Base-by-base conservation (phyloP, 345 rosid genomes). In the Boechera stricta region DNA sequence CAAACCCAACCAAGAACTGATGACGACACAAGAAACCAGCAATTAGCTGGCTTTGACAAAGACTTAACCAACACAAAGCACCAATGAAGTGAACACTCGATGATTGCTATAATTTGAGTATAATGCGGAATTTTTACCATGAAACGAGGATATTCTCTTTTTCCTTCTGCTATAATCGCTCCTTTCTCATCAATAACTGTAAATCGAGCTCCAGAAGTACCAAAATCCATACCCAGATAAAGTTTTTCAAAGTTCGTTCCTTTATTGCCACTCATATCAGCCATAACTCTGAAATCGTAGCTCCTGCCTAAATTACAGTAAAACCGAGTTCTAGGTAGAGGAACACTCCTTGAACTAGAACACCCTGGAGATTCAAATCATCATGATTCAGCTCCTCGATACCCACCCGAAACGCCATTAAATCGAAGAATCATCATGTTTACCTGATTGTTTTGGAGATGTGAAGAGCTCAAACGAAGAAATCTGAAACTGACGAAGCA, bases 191-290 rank as follows among this genome's bases (percentile, higher is more conserved):
- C 92, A 62, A 94, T 90, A 31, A 94, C 78, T 49, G 90, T 88
- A 72, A 69, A 94, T 72, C 97, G 82, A 67, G 95, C 97, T 53
- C 97, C 98, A 10, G 98, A 94, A 2, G 98, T 94, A 33, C 98
- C 97, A 77, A 94, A 94, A 69, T 94, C 98, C 97, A 94, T 85
- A 28, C 98, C 98, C 18, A 94, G 84, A 77, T 85, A 91, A 35
- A 90, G 92, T 77, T 83, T 71, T 15, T 80, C 88, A 41, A 56
- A 64, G 3, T 58, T 66, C 10, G 38, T 45, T 80, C 45, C 59
- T 36, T 36, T 49, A 60, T 73, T 63, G 51, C 61, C 74, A 51
- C 84, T 69, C 53, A 24, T 51, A 61, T 26, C 36, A 51, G 67
- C 79, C 95, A 82, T 82, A 24, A 26, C 77, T 78, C 74, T 79